phyloP scores from a whole-genome alignment of 73 alveolate species.

The Diophrys appendiculata region DNA sequence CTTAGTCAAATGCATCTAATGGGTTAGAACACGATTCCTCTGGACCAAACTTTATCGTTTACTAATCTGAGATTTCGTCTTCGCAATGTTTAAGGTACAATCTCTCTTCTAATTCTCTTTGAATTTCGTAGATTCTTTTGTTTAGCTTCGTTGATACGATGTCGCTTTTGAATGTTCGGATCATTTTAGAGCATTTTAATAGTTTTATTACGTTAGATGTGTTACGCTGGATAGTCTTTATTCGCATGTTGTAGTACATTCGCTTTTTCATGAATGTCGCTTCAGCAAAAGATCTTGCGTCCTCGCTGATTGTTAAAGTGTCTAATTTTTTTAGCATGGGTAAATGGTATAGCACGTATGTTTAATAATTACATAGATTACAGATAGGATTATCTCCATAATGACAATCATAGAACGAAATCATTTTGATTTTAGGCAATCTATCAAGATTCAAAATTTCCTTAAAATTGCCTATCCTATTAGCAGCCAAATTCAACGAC shows the following conservation, averaged over 20 bases:
- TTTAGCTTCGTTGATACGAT: constrained; percentile 34
- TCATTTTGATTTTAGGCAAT: constrained; percentile 57
- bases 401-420: constrained; percentile 77
- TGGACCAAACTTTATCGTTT: constrained; percentile 16
- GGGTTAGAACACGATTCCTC: constrained; percentile 13
- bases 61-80: background rate
- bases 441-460: constrained; percentile 71
- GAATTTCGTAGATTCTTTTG: constrained; percentile 26
- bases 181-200: constrained; percentile 51
- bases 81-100: background rate
- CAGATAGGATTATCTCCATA: no score
- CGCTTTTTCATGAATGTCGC: constrained; percentile 84
- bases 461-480: constrained; percentile 67
- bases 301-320: constrained; percentile 69
- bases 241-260: constrained; percentile 86
- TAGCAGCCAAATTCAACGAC: constrained; percentile 64
- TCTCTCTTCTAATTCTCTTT: constrained; percentile 42
- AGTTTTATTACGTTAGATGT: constrained; percentile 64
- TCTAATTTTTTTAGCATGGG: constrained; percentile 51
- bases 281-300: constrained; percentile 72
- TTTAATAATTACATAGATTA: constrained; percentile 74
- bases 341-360: constrained; percentile 73
- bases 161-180: constrained; percentile 46
- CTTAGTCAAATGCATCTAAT: constrained; percentile 24
- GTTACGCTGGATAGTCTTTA: constrained; percentile 76